These are phyloP conservation scores for Teunomyces tritomae DNA, from an alignment of 805 yeast genomes.

Conservation along the genomic window DNA sequence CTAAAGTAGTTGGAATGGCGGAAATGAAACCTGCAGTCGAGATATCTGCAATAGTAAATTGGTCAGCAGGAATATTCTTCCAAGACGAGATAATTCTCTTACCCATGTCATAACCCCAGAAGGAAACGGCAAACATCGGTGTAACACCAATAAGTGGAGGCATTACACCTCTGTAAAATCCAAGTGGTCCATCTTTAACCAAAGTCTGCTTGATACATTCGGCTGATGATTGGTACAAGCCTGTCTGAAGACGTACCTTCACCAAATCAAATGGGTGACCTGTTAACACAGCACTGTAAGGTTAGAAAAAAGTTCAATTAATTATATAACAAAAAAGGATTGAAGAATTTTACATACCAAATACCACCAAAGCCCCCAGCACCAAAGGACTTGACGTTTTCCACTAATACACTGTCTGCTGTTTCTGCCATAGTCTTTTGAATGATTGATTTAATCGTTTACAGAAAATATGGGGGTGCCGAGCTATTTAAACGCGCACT, in stretches of 20 bases:
- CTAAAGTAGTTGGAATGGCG: conserved; percentile 91
- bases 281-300: conserved; percentile 78
- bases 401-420: conserved; percentile 51
- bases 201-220: conserved; percentile 71
- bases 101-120: conserved; percentile 98
- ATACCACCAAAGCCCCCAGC: conserved; percentile 97
- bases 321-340: too few species aligned
- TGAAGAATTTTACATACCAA: conserved; percentile 27
- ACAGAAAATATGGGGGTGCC: too few species aligned
- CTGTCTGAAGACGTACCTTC: conserved; percentile 88
- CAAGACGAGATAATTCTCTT: conserved; percentile 61
- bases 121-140: conserved; percentile 96
- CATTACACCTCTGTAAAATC: conserved; percentile 89
- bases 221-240: conserved; percentile 60
- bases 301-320: conserved; percentile 5
- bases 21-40: conserved; percentile 92
- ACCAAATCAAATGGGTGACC: conserved; percentile 97
- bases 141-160: conserved; percentile 97
- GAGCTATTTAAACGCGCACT: too few species aligned
- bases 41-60: conserved; percentile 64
- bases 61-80: conserved; percentile 35
- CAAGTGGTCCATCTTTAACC: conserved; percentile 69
- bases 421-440: conserved; percentile 40
- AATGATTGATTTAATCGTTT: background rate
- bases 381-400: conserved; percentile 80